Conservation (phyloP, 1,284 basidiomycete genomes). For the Trichosporon inkin region DNA sequence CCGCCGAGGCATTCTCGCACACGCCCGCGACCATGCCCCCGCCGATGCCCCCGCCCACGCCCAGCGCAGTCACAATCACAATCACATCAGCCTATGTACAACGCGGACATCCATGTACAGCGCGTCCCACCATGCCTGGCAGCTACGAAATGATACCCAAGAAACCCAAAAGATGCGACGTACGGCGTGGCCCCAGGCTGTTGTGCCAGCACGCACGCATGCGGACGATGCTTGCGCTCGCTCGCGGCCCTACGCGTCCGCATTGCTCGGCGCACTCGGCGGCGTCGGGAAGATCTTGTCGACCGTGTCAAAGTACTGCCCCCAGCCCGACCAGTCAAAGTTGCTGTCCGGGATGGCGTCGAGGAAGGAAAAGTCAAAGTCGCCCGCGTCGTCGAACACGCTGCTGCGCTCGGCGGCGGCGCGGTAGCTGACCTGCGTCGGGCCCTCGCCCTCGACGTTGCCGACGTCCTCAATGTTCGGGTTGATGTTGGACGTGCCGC, state of each 20-base stretch:
- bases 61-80: background rate
- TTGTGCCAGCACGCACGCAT: no score
- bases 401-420: conserved; percentile 10
- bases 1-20: no score
- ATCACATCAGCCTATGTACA: background rate
- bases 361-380: conserved; percentile 64
- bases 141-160: background rate
- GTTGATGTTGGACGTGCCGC: conserved; percentile 4
- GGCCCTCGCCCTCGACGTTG: conserved; percentile 14
- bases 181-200: no score
- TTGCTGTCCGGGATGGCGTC: conserved; percentile 77
- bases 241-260: background rate
- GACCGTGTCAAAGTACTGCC: conserved; percentile 24
- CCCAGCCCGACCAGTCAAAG: conserved; percentile 67
- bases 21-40: background rate
- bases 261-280: conserved; percentile 1
- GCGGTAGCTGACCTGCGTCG: conserved; percentile 14
- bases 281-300: conserved; percentile 17
- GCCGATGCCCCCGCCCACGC: background rate
- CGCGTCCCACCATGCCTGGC: background rate
- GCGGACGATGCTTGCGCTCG: no score
- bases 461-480: conserved; percentile 4
- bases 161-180: no score
- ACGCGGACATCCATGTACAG: background rate
- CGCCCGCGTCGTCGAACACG: conserved; percentile 15